Evolutionary conservation across 1,139 yeast genomes (phyloP).

Genomic region (Candida labiduridarum): DNA sequence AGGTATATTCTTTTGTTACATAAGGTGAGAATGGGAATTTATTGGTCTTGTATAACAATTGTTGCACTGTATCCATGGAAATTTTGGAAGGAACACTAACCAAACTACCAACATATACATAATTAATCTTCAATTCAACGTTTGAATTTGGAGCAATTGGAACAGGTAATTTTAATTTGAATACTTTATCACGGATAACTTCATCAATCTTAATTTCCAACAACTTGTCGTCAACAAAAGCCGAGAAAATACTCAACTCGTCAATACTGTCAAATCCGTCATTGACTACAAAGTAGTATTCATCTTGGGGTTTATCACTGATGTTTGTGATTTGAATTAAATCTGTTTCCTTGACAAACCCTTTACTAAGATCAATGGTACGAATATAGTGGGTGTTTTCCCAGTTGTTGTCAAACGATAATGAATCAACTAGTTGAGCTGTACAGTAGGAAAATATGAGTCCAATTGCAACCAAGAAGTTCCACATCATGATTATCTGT

Average conservation of each 20-base stretch:
- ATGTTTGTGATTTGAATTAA: slow-evolving; percentile 61
- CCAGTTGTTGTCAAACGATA: slow-evolving; percentile 32
- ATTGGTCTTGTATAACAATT: slow-evolving; percentile 54
- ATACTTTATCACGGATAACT: slow-evolving; percentile 32
- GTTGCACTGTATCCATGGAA: slow-evolving; percentile 64
- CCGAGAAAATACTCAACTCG: slow-evolving; percentile 51
- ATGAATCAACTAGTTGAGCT: slow-evolving; percentile 11
- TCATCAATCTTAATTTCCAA: slow-evolving; percentile 32
- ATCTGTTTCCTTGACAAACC: slow-evolving; percentile 68
- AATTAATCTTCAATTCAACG: slow-evolving; percentile 52
- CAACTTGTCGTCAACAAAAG: slow-evolving; percentile 27
- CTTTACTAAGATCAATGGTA: slow-evolving; percentile 62
- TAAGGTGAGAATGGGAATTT: slow-evolving; percentile 69
- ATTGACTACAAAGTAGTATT: slow-evolving; percentile 58
- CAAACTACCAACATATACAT: slow-evolving; percentile 52
- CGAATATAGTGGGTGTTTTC: slow-evolving; percentile 49
- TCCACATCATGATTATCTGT: slow-evolving; percentile 10
- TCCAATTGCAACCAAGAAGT: slow-evolving; percentile 10
- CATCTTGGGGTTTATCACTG: slow-evolving; percentile 53
- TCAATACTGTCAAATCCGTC: slow-evolving; percentile 46
- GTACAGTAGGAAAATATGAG: slow-evolving; percentile 10
- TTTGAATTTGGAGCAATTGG: slow-evolving; percentile 69
- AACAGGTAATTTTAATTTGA: slow-evolving; percentile 56
- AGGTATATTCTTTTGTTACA: slow-evolving; percentile 51
- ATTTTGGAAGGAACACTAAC: slow-evolving; percentile 67